phyloP scores from a whole-genome alignment of 2,329 filamentous ascomycete genomes.

The Colletotrichum sp. region DNA sequence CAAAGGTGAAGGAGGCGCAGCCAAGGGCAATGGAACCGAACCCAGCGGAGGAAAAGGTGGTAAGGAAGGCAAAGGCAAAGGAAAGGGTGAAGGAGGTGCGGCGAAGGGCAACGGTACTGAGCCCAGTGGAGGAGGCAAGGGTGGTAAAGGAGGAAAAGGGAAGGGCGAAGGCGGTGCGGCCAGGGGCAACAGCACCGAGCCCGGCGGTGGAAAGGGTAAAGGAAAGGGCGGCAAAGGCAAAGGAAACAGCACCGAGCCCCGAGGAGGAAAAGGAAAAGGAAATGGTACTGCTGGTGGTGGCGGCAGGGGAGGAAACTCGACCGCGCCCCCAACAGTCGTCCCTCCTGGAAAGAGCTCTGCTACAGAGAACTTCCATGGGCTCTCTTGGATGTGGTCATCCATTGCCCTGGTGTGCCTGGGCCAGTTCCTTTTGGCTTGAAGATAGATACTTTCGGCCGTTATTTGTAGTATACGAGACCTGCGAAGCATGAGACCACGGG shows the following conservation, averaged over 20 bases:
- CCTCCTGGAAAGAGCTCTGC: background rate
- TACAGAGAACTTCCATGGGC: background rate
- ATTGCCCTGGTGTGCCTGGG: background rate
- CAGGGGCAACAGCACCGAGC: background rate
- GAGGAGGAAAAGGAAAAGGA: background rate
- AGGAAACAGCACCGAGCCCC: background rate
- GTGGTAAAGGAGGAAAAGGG: background rate
- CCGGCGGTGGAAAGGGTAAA: background rate
- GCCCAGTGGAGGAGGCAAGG: background rate
- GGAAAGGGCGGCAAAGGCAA: background rate
- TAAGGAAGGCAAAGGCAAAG: background rate
- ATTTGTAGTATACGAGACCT: background rate
- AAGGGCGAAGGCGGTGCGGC: background rate
- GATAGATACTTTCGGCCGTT: background rate
- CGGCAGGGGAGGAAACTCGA: background rate
- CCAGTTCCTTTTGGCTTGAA: constrained; percentile 2
- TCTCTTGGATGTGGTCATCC: background rate
- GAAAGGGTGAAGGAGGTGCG: background rate
- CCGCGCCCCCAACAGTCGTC: background rate
- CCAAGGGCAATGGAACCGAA: background rate
- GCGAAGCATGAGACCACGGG: background rate
- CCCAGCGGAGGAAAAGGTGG: background rate
- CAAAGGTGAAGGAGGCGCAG: background rate
- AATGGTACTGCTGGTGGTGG: background rate
- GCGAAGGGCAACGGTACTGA: background rate